A percentile compares a stretch with the other conserved stretches of the same genome.
Evolutionary conservation across 345 rosid genomes (phyloP).

Genomic region (Populus pruinosa): DNA sequence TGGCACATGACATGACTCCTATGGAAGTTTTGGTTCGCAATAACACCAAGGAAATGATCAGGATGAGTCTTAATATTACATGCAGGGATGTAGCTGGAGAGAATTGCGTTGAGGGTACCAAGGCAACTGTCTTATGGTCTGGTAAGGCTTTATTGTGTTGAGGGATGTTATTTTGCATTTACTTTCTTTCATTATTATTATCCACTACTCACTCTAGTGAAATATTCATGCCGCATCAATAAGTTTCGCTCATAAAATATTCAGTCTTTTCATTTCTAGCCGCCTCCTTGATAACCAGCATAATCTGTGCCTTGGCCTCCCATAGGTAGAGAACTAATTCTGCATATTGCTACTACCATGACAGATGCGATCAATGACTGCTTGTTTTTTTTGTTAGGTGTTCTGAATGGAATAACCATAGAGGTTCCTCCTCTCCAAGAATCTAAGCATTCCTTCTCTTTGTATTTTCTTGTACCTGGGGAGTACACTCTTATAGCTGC

Average conservation of each 20-base stretch:
- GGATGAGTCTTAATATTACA: slow-evolving; percentile 70
- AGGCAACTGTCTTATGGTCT: slow-evolving; percentile 90
- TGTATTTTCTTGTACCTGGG: slow-evolving; percentile 89
- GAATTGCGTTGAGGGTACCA: slow-evolving; percentile 79
- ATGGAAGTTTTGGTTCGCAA: slow-evolving; percentile 86
- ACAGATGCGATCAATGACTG: neutral
- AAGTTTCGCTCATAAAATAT: neutral
- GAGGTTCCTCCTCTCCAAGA: slow-evolving; percentile 82
- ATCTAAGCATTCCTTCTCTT: slow-evolving; percentile 65
- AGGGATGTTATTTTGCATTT: neutral
- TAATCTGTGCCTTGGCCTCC: neutral
- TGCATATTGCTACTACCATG: neutral
- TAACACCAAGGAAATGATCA: slow-evolving; percentile 82
- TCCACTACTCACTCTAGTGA: neutral
- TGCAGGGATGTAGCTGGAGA: slow-evolving; percentile 97
- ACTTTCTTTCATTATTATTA: neutral
- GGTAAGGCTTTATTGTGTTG: slow-evolving; percentile 42
- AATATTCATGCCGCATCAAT: neutral
- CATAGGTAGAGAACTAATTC: neutral
- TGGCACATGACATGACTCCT: slow-evolving; percentile 80
- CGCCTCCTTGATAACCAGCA: neutral
- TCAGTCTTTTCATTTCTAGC: neutral
- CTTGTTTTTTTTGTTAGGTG: slow-evolving; percentile 38
- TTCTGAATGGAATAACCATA: slow-evolving; percentile 62
- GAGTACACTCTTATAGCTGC: slow-evolving; percentile 87